Evolutionary conservation across 169 alveolate genomes (phyloP).

Genomic region (Miamiensis avidus): DNA sequence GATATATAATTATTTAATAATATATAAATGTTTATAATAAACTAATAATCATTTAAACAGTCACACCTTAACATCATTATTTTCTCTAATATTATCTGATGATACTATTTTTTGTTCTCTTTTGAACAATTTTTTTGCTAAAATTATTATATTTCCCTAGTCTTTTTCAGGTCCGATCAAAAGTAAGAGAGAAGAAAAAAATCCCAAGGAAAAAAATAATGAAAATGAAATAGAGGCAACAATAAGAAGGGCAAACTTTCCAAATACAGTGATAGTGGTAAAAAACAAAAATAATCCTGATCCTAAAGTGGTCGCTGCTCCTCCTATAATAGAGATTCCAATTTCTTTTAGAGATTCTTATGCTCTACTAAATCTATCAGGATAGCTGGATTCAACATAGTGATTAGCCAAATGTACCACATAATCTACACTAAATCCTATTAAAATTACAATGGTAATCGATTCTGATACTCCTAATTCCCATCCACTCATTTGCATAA

Average conservation of each 20-base stretch:
- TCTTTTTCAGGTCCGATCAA: background rate
- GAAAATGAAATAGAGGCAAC: background rate
- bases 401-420: slow-evolving; percentile 24
- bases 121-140: too few relatives aligned
- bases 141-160: background rate
- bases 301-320: background rate
- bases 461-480: slow-evolving; percentile 23
- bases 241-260: background rate
- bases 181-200: background rate
- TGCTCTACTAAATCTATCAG: background rate
- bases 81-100: too few relatives aligned
- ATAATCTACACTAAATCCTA: slow-evolving; percentile 37
- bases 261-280: too few relatives aligned
- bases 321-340: background rate
- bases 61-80: too few relatives aligned
- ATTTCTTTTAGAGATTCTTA: background rate
- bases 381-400: background rate
- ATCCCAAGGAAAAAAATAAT: background rate
- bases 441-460: slow-evolving; percentile 1
- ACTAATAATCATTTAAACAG: too few relatives aligned
- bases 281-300: background rate
- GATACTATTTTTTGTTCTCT: too few relatives aligned
- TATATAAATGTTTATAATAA: too few relatives aligned
- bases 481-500: too few relatives aligned
- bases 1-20: too few relatives aligned